Conservation (phyloP, 2,329 filamentous ascomycete species). For the Botryotinia globosa region DNA sequence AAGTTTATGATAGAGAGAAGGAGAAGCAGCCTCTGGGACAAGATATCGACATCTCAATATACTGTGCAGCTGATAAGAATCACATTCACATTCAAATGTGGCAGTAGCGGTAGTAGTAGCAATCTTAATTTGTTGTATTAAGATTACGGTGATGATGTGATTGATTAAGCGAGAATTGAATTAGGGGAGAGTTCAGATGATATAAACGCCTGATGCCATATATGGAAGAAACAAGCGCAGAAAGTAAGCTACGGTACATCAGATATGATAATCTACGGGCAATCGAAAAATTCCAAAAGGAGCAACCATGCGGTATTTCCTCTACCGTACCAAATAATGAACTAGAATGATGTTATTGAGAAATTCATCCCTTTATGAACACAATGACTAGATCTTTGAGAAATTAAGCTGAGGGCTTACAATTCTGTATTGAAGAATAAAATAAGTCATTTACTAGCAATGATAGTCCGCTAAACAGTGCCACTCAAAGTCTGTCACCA, state of each 20-base stretch:
- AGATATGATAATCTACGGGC: not conserved
- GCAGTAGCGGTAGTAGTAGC: not conserved
- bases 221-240: not conserved
- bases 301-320: not conserved
- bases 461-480: no score
- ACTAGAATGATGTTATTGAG: not conserved
- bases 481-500: no score
- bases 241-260: not conserved
- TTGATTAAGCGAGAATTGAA: not conserved
- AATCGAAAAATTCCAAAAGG: not conserved
- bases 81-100: not conserved
- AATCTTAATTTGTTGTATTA: not conserved
- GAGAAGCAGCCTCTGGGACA: not conserved
- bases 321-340: not conserved
- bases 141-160: not conserved
- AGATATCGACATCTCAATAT: not conserved
- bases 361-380: not conserved
- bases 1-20: not conserved
- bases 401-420: fast-evolving
- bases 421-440: not conserved
- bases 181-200: not conserved
- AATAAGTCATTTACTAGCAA: no score
- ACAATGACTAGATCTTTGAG: not conserved
- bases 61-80: not conserved
- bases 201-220: not conserved